Conservation (phyloP, 306 rosid genomes). For the Astragalus membranaceus region DNA sequence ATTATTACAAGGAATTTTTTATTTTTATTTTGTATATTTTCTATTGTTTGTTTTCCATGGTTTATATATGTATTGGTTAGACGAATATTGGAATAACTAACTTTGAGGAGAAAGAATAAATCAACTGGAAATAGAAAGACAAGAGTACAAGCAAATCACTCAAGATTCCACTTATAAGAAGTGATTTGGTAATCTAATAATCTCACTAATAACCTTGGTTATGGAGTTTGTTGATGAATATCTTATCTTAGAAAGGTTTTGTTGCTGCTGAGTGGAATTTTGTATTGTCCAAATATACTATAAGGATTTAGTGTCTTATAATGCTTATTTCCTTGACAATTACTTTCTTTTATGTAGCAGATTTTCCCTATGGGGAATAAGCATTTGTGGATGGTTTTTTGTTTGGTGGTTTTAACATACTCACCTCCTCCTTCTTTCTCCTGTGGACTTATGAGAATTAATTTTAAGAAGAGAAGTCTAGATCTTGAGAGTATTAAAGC, state of each 20-base stretch:
- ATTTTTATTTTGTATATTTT: background rate
- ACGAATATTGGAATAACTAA: background rate
- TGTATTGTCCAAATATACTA: too few species aligned
- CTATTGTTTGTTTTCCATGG: background rate
- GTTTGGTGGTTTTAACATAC: slow-evolving; percentile 52
- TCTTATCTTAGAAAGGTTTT: too few species aligned
- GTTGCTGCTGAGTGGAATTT: too few species aligned
- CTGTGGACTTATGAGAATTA: slow-evolving; percentile 48
- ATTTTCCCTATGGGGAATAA: slow-evolving; percentile 47
- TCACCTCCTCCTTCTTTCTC: slow-evolving; percentile 55
- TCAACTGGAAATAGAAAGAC: background rate
- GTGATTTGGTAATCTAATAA: too few species aligned
- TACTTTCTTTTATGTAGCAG: slow-evolving; percentile 18
- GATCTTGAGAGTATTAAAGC: slow-evolving; percentile 53
- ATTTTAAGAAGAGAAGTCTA: slow-evolving; percentile 57
- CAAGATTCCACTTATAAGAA: too few species aligned
- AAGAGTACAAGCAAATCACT: background rate
- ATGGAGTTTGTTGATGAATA: too few species aligned
- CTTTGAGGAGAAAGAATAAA: background rate
- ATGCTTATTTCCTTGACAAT: too few species aligned
- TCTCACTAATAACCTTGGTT: too few species aligned
- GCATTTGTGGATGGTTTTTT: too few species aligned
- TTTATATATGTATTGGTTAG: slow-evolving; percentile 1
- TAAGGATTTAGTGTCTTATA: background rate
- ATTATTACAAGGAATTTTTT: background rate